A percentile compares a stretch with the other conserved stretches of the same genome.
Evolutionary conservation across 306 rosid species (phyloP).

Genomic region (Vigna radiata): DNA sequence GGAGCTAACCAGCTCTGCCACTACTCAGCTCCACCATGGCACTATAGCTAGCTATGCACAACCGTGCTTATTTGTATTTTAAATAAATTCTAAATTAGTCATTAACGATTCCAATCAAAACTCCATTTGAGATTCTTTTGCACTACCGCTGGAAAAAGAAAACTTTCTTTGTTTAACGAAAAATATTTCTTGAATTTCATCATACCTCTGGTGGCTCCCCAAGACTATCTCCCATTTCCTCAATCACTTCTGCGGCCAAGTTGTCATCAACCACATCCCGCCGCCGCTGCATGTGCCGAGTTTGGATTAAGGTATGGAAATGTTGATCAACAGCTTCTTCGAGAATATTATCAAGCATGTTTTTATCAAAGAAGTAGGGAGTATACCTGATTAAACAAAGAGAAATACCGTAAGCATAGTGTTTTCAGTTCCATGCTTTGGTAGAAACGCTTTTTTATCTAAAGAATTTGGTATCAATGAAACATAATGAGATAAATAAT

Average conservation of each 20-base stretch:
- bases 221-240: constrained; percentile 87
- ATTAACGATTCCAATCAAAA: constrained; percentile 21
- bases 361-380: constrained; percentile 96
- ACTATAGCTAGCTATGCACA: background rate
- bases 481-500: constrained; percentile 20
- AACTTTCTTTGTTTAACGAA: constrained; percentile 18
- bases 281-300: constrained; percentile 93
- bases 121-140: constrained; percentile 17
- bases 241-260: constrained; percentile 84
- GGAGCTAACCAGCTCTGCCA: too few relatives aligned
- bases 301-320: constrained; percentile 88
- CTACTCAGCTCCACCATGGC: too few relatives aligned
- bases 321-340: constrained; percentile 99
- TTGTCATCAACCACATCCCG: constrained; percentile 91
- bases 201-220: constrained; percentile 98
- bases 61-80: constrained; percentile 12
- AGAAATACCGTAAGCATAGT: constrained; percentile 41
- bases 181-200: constrained; percentile 21
- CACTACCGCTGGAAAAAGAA: background rate
- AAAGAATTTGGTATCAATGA: background rate
- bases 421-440: constrained; percentile 33
- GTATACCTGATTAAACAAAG: constrained; percentile 81
- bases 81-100: constrained; percentile 21
- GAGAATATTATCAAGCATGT: constrained; percentile 94
- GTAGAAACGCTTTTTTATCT: constrained; percentile 8